phyloP scores from a whole-genome alignment of 257 asterid species.

The Marsdenia floribunda region DNA sequence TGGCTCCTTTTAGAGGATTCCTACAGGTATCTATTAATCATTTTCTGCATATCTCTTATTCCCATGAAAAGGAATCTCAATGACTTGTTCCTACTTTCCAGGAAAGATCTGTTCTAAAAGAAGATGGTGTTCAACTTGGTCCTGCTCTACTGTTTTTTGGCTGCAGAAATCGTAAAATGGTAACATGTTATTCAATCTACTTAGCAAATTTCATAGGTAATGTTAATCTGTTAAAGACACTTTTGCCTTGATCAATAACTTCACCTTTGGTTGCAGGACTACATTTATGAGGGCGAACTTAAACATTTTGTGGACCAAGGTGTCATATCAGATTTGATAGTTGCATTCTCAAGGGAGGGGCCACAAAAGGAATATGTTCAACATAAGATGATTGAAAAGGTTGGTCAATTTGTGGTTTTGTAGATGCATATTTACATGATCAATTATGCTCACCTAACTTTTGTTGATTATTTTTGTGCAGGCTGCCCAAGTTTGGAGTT shows the following conservation, averaged over 20 bases:
- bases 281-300: slow-evolving; percentile 69
- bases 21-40: slow-evolving; percentile 39
- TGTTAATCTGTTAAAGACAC: neutral
- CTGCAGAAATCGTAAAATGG: slow-evolving; percentile 72
- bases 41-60: slow-evolving; percentile 4
- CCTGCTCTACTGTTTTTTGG: slow-evolving; percentile 66
- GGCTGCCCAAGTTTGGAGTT: slow-evolving; percentile 63
- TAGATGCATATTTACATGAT: neutral
- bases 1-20: slow-evolving; percentile 85
- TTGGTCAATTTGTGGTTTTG: neutral
- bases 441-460: neutral
- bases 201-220: neutral
- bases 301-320: slow-evolving; percentile 46
- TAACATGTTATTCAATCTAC: slow-evolving; percentile 17
- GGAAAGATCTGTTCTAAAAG: slow-evolving; percentile 62
- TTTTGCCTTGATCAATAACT: slow-evolving; percentile 11
- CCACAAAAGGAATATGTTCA: slow-evolving; percentile 70
- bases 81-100: slow-evolving; percentile 26
- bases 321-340: slow-evolving; percentile 57
- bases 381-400: slow-evolving; percentile 70
- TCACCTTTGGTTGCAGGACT: slow-evolving; percentile 42
- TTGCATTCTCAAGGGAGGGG: slow-evolving; percentile 80
- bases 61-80: slow-evolving; percentile 9
- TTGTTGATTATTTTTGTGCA: slow-evolving; percentile 20
- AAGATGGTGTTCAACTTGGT: slow-evolving; percentile 59